A percentile compares a stretch with the other conserved stretches of the same genome.
phyloP scores from a whole-genome alignment of 1,139 yeast species.

The Wickerhamiella pararugosa region DNA sequence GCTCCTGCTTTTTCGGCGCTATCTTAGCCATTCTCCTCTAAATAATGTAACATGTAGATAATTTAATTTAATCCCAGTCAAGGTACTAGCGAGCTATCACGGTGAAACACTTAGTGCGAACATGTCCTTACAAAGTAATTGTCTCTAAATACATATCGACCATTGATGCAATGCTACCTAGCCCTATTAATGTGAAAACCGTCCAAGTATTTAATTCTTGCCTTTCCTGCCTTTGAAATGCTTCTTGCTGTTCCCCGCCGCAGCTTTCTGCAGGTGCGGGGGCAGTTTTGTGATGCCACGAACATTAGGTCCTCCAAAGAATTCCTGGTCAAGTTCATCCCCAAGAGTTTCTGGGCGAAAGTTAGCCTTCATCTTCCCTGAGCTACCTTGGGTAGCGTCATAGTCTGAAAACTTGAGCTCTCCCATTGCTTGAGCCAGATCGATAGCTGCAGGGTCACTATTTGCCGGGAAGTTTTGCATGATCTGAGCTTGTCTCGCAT shows the following conservation, averaged over 20 bases:
- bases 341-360: conserved; percentile 41
- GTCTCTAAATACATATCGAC: too few relatives aligned
- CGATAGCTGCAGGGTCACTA: conserved; percentile 35
- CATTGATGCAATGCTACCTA: too few relatives aligned
- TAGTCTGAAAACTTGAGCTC: conserved; percentile 51
- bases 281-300: conserved; percentile 55
- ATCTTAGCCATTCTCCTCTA: conserved; percentile 5
- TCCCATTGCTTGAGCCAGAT: conserved; percentile 53
- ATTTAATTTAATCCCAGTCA: not conserved
- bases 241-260: conserved; percentile 38
- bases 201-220: not conserved
- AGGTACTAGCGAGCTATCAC: not conserved
- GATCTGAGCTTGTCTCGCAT: conserved; percentile 58
- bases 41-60: not conserved
- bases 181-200: too few relatives aligned
- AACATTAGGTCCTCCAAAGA: conserved; percentile 52
- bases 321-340: conserved; percentile 68
- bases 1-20: conserved; percentile 5
- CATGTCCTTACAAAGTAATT: not conserved
- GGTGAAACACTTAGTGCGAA: not conserved
- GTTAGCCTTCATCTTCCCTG: conserved; percentile 23
- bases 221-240: conserved; percentile 63
- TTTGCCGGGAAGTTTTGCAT: conserved; percentile 19
- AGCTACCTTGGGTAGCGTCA: conserved; percentile 31
- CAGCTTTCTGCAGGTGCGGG: conserved; percentile 40